Evolutionary conservation across 345 rosid species (phyloP).

Genomic region (Melaleuca quinquenervia): DNA sequence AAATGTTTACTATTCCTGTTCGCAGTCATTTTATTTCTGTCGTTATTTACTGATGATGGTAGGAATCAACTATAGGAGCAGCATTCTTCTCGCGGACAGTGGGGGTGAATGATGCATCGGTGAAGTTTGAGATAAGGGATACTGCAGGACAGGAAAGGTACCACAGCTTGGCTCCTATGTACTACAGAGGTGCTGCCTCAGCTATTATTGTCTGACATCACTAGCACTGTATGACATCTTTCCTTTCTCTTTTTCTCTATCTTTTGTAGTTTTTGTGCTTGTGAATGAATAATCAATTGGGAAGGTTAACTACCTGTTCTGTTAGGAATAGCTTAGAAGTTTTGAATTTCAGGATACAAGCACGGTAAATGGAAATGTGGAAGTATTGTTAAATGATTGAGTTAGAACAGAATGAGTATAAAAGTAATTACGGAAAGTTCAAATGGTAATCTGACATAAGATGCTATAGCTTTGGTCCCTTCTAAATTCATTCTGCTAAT

Average conservation of each 20-base stretch:
- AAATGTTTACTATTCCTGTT: not conserved
- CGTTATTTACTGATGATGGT: not conserved
- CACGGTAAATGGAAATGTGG: not conserved
- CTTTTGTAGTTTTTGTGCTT: not conserved
- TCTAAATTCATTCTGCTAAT: not conserved
- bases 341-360: not conserved
- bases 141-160: conserved; percentile 62
- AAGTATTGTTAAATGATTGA: not conserved
- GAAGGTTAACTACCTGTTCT: not conserved
- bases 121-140: conserved; percentile 62
- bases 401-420: not conserved
- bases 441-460: not conserved
- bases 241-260: not conserved
- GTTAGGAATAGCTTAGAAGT: not conserved
- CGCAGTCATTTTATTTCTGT: not conserved
- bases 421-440: not conserved
- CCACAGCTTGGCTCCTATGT: conserved; percentile 68
- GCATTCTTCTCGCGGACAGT: conserved; percentile 55
- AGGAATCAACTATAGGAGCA: conserved; percentile 64
- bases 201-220: conserved; percentile 49
- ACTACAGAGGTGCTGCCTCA: conserved; percentile 63
- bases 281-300: not conserved
- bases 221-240: conserved; percentile 17
- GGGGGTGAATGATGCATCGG: conserved; percentile 47
- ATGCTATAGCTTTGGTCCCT: not conserved